phyloP scores from a whole-genome alignment of 805 yeast genomes.

The Pichia paraexigua region DNA sequence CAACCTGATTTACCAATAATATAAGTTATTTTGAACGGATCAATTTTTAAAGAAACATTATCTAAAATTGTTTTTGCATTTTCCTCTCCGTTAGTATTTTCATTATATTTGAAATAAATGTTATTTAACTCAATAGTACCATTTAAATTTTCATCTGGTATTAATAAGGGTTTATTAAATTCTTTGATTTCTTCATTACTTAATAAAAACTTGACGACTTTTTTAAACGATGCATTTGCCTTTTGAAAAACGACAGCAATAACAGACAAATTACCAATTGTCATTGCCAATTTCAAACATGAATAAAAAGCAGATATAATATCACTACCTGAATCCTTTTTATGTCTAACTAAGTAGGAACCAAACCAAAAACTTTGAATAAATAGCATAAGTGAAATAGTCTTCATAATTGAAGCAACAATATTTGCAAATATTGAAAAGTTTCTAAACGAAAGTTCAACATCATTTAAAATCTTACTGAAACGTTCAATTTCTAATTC shows the following conservation, averaged over 20 bases:
- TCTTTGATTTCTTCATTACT: neutral
- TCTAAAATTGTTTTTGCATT: slow-evolving; percentile 32
- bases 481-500: slow-evolving; percentile 41
- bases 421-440: slow-evolving; percentile 41
- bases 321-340: slow-evolving; percentile 46
- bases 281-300: slow-evolving; percentile 63
- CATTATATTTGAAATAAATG: slow-evolving; percentile 55
- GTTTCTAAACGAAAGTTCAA: slow-evolving; percentile 35
- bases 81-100: neutral
- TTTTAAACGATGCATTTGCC: slow-evolving; percentile 60
- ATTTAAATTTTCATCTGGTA: slow-evolving; percentile 19
- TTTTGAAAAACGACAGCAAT: slow-evolving; percentile 58
- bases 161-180: slow-evolving; percentile 5
- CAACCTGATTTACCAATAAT: slow-evolving; percentile 86
- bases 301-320: slow-evolving; percentile 80
- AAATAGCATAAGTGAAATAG: slow-evolving; percentile 63
- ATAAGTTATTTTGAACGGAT: slow-evolving; percentile 43
- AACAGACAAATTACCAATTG: slow-evolving; percentile 46
- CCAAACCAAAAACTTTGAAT: slow-evolving; percentile 95
- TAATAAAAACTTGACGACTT: slow-evolving; percentile 37
- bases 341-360: slow-evolving; percentile 47
- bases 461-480: slow-evolving; percentile 18
- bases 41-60: slow-evolving; percentile 38
- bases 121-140: slow-evolving; percentile 50
- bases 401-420: slow-evolving; percentile 50